Base-by-base conservation (phyloP, 768 basidiomycete genomes). In the Boletus bicolor region DNA sequence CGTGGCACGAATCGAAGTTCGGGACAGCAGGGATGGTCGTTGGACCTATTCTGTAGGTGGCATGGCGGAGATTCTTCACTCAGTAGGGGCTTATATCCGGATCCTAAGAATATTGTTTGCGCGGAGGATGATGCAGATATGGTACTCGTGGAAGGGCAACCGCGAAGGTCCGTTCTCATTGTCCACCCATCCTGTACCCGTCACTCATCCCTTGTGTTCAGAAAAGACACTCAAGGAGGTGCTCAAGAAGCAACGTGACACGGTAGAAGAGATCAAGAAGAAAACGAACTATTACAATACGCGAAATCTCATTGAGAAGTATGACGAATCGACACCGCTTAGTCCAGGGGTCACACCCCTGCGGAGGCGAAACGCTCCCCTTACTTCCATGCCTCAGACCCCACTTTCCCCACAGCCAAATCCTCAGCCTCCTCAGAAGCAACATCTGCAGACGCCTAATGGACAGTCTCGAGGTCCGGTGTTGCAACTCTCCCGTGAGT, bases 221-320 rank as follows among this genome's bases (percentile, higher is more conserved):
- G 95, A 98, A 72, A 89, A 84, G 69, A 84, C 84, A 3, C 78
- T 98, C 17, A 86, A 87, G 53, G 71, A 72, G 1, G 76, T 94
- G 4, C 79, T 89, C 66, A 87, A 86, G 65, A 77, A 87, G 64
- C 93, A 95, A 59, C 86, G 91, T 19, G 78, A 80, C 24, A 93
- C 91, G 66, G 82, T 99, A 37, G 93, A 96, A 59, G 95, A 97
- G 62, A 91, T 98, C 62, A 99, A 99, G 80, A 93, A 93, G 76
- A 93, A 91, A 70, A 98, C 95, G 2, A 96, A 98, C 63, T 99
- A 91, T 72, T 92, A 99, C 68, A 84, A 83, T 11, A 99, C 94
- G 30, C 86, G 90, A 50, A 91, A 88, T 63, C 78, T 99, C 44
- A 77, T 99, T 17, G 93, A 96, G 68, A 84, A 85, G 54, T 98